A percentile compares a stretch with the other conserved stretches of the same genome.
phyloP scores from a whole-genome alignment of 148 eudicot species.

The Vaccinium vitisidaea region DNA sequence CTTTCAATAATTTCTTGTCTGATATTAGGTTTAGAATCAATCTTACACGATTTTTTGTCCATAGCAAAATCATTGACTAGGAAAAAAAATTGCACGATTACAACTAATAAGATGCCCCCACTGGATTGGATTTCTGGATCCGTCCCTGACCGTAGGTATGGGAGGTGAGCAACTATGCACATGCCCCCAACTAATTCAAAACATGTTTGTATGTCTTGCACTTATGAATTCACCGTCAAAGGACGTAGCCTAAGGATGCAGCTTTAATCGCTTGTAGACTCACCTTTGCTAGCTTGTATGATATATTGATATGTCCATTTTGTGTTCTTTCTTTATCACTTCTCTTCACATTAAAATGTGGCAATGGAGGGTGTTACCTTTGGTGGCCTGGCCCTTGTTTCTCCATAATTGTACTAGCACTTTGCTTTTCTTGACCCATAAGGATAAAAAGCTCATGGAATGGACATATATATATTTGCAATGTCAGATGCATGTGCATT shows the following conservation, averaged over 20 bases:
- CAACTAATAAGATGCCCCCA: too few species aligned
- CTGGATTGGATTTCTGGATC: too few species aligned
- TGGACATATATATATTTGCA: background rate
- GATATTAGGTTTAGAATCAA: too few species aligned
- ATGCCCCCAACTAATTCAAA: too few species aligned
- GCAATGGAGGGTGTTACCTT: background rate
- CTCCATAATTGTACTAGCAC: background rate
- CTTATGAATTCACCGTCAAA: background rate
- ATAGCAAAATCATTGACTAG: too few species aligned
- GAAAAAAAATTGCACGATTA: too few species aligned
- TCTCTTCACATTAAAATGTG: background rate
- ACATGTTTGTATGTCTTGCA: background rate
- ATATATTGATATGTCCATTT: background rate
- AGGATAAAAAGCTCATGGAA: constrained; percentile 8
- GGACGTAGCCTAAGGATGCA: constrained; percentile 5
- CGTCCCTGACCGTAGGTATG: too few species aligned
- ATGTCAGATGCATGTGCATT: constrained; percentile 7
- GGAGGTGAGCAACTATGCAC: too few species aligned
- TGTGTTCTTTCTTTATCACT: background rate
- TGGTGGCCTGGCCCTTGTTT: constrained; percentile 8
- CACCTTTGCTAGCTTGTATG: background rate
- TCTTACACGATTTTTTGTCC: too few species aligned
- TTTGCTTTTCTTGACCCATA: background rate
- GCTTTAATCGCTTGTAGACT: background rate
- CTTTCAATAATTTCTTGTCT: too few species aligned